Evolutionary conservation across 1,284 basidiomycete species (phyloP), one percentile per base, ranked within the genome.

Genomic region (Cryptococcus sp.): DNA sequence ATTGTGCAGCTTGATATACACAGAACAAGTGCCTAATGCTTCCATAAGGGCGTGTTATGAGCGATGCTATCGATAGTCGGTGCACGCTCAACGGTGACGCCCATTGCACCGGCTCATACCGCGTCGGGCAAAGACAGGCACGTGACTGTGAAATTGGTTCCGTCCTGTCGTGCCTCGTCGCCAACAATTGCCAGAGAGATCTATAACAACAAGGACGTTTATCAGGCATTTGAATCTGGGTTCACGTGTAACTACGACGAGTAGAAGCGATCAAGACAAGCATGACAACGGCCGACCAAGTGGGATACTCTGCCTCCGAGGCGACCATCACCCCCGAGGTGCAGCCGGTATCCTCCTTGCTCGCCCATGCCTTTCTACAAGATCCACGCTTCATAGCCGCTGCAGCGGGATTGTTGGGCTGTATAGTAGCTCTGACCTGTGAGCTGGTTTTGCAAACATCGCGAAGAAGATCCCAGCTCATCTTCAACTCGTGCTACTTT

Each of bases 1-100:
- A 93, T 93, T 60, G 17, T 69, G 49, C 47, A 38, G 8, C 31
- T 35, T 35, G 22, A 44, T 27, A 41, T 27, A 41, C 23, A 23
- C 27, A 47, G 53, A 49, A 44, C 38, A 23, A 39, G n/a, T 38
- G 39, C 7, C 2, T 10, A 39, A 53, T n/a, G 52, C 17, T 35
- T 22, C 11, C 11, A 38, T 3, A 31, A 5, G 22, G 48, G 3
- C 15, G 47, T 48, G 25, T 5, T 50, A 27, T 52, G 20, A 13
- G 50, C 40, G 22, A 15, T 45, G 42, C 15, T n/a, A n/a, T 45
- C 42, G 5, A 45, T 45, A 45, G 11, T 22, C 3, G 42, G 6
- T 13, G n/a, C 3, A 19, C 11, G 6, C 7, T n/a, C 42, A n/a
- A 45, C 42, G 42, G 42, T 45, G n/a, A 35, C 31, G 31, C 31